Evolutionary conservation across 1,139 yeast species (phyloP).

Genomic region (Diutina pseudorugosa): DNA sequence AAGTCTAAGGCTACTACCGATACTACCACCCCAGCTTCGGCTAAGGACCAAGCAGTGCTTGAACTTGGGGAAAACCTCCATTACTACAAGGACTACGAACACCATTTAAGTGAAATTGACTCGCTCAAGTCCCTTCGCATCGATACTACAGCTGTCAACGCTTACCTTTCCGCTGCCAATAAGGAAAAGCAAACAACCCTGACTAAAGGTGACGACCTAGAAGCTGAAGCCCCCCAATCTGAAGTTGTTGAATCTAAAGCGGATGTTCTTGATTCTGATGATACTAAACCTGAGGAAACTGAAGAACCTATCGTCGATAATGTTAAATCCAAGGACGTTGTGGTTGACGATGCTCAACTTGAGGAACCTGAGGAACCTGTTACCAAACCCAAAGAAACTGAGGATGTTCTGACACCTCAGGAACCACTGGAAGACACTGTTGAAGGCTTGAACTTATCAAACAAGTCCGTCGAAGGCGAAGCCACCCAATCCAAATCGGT

Average conservation of each 20-base stretch:
- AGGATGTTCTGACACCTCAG: not conserved
- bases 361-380: slow-evolving; percentile 6
- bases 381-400: not conserved
- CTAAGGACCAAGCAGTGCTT: not conserved
- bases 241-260: slow-evolving; percentile 4
- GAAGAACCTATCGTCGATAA: not conserved
- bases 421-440: not conserved
- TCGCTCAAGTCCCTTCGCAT: not conserved
- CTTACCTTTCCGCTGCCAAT: not conserved
- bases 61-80: not conserved
- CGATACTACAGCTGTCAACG: not conserved
- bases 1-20: not conserved
- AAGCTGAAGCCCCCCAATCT: not conserved
- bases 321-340: not conserved
- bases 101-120: not conserved
- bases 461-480: slow-evolving; percentile 5
- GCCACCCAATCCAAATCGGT: not conserved
- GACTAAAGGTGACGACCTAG: not conserved
- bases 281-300: slow-evolving; percentile 1
- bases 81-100: not conserved
- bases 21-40: not conserved
- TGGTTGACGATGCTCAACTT: not conserved
- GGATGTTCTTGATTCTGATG: not conserved
- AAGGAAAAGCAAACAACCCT: not conserved
- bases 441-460: slow-evolving; percentile 1